Percentiles rank a stretch among this genome's conserved stretches.
Conservation (phyloP, 2,329 filamentous ascomycete genomes). For the Fusarium begoniae region DNA sequence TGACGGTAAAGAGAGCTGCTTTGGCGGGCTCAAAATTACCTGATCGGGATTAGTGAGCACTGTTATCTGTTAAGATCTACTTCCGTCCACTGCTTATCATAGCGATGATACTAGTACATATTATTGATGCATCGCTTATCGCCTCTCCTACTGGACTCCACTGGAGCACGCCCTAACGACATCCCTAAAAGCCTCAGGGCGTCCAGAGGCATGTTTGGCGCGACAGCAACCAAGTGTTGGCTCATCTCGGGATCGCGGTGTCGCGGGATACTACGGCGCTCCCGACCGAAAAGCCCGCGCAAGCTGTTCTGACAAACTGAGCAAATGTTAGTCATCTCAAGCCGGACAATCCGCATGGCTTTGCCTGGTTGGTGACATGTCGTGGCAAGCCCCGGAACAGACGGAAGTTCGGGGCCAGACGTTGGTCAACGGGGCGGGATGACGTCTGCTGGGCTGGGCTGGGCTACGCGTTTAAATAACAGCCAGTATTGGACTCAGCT, state of each 20-base stretch:
- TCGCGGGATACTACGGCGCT: not conserved
- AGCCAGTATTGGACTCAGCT: not conserved
- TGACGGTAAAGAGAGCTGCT: accelerated
- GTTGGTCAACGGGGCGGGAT: not conserved
- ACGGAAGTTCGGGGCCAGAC: not conserved
- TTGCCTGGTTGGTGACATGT: not conserved
- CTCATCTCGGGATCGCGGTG: not conserved
- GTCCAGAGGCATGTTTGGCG: no score
- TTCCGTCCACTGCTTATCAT: accelerated
- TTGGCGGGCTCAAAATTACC: accelerated
- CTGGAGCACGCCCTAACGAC: not conserved
- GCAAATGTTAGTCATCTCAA: not conserved
- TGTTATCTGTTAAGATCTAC: not conserved
- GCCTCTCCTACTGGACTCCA: not conserved
- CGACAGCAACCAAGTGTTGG: not conserved
- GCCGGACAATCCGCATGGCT: conserved; percentile 4
- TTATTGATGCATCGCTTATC: not conserved
- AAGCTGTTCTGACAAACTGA: no score
- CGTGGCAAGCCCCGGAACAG: conserved; percentile 6
- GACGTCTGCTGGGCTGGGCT: conserved; percentile 8
- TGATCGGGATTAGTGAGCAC: accelerated
- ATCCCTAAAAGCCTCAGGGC: not conserved
- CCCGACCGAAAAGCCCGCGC: not conserved
- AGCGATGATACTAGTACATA: not conserved
- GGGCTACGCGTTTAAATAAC: conserved; percentile 3